Base-by-base conservation (phyloP, 805 yeast genomes). In the Diddensiella transvaalensis region DNA sequence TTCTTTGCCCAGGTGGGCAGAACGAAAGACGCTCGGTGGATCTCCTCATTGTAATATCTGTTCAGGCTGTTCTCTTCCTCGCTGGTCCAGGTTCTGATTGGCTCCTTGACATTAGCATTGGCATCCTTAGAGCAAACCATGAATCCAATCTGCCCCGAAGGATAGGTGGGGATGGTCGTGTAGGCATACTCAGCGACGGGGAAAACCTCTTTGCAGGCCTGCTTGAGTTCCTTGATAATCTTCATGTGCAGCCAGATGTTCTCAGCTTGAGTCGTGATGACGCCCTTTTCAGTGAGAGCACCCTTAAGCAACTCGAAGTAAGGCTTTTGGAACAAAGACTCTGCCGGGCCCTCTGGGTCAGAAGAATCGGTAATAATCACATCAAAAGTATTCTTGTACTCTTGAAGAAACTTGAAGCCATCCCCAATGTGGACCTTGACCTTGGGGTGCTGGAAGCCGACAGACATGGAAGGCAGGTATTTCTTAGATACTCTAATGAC, bases 71-170 rank as follows among this genome's bases (percentile, higher is more conserved):
- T 69, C 64, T 86, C 95, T 54, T 79, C 77, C 50, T 76, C 83
- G 40, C 73, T 77, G 46, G 79, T 66, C 67, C 85, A 70, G 26
- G 75, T 72, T 68, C 96, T 80, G 53, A 78, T 56, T 42, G 98
- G 96, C 56, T 68, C 73, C 60, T 70, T 75, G 50, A 91, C 85
- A 54, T 83, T 73, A 43, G 83, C 81, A 22, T 68, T 59, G 13
- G 78, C 65, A 63, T 86, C 85, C 74, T 89, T 91, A 54, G 84
- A 78, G 69, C 97, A 90, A 52, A 91, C 90, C 96, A 91, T 87
- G 72, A 93, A 87, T n/a, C 98, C 99, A 63, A 91, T 85, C 68
- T 89, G 95, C 56, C 99, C 99, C 17, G 96, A 83, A 55, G 99
- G 96, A 65, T 91, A 91, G 50, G 98, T 90, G 64, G 99, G 99